Conservation (phyloP, 139 green algal genomes). For the Diplosphaera chodatii region DNA sequence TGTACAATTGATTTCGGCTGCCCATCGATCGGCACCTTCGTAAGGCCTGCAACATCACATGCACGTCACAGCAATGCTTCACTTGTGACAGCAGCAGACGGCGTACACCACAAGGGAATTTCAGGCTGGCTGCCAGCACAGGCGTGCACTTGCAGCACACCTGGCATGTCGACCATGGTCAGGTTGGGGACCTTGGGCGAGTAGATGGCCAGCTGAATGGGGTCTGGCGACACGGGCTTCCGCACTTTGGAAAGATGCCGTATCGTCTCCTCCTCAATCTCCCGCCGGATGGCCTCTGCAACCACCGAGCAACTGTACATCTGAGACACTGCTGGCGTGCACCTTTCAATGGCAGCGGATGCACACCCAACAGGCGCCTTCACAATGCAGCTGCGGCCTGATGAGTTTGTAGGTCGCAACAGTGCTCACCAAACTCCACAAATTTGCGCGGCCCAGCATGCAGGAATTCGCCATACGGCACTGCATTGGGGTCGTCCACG, state of each 20-base stretch:
- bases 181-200: conserved; percentile 87
- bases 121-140: too few species aligned
- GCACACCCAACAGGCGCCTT: too few species aligned
- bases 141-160: conserved; percentile 15
- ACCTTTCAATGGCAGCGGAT: too few species aligned
- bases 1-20: conserved; percentile 88
- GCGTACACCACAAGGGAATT: too few species aligned
- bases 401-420: too few species aligned
- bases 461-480: conserved; percentile 88
- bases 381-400: too few species aligned
- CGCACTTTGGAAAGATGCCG: conserved; percentile 58
- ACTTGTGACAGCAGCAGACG: too few species aligned
- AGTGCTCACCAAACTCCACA: conserved; percentile 78
- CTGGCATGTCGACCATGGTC: conserved; percentile 95
- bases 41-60: conserved; percentile 62
- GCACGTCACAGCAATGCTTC: too few species aligned
- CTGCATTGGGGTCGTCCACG: conserved; percentile 56
- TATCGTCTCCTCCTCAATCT: conserved; percentile 91
- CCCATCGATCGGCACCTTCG: conserved; percentile 94
- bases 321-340: too few species aligned
- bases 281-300: conserved; percentile 72
- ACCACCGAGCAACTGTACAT: too few species aligned
- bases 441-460: conserved; percentile 73
- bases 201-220: conserved; percentile 90
- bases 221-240: conserved; percentile 81